phyloP scores from a whole-genome alignment of 306 rosid genomes.

The Vachellia pachyceras region DNA sequence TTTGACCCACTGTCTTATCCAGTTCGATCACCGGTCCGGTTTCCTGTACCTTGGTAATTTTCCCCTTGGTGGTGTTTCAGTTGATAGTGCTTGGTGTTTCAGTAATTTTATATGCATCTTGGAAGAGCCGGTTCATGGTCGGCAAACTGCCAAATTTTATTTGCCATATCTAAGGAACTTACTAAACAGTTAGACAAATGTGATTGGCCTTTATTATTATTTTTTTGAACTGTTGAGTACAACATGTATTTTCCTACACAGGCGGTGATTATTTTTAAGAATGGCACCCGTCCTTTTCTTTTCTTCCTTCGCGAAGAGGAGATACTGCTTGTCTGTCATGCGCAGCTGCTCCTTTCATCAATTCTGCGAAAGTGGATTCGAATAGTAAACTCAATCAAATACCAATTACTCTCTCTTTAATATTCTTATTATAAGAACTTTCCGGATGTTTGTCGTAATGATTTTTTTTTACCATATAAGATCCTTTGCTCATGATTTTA shows the following conservation, averaged over 20 bases:
- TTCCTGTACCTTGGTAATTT: too few relatives aligned
- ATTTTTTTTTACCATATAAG: too few relatives aligned
- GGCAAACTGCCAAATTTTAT: slow-evolving; percentile 29
- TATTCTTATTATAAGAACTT: too few relatives aligned
- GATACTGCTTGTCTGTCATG: slow-evolving; percentile 1
- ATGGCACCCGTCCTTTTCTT: too few relatives aligned
- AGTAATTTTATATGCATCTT: background rate
- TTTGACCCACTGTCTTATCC: too few relatives aligned
- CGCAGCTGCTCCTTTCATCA: slow-evolving; percentile 33
- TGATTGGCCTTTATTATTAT: slow-evolving; percentile 38
- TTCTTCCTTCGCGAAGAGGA: slow-evolving; percentile 2
- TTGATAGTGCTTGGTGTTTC: background rate
- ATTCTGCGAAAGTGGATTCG: slow-evolving; percentile 36
- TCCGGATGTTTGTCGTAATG: too few relatives aligned
- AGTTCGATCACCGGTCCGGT: too few relatives aligned
- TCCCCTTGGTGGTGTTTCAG: background rate
- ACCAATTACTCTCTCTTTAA: background rate
- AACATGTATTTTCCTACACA: slow-evolving; percentile 34
- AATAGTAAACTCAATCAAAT: background rate
- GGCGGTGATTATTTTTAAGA: slow-evolving; percentile 11
- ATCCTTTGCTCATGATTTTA: too few relatives aligned
- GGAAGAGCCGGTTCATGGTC: slow-evolving; percentile 9
- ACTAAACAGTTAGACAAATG: slow-evolving; percentile 27
- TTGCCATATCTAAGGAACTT: slow-evolving; percentile 1
- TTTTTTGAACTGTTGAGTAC: slow-evolving; percentile 20